Evolutionary conservation across 2,329 filamentous ascomycete species (phyloP).

Genomic region (Diplodia intermedia): DNA sequence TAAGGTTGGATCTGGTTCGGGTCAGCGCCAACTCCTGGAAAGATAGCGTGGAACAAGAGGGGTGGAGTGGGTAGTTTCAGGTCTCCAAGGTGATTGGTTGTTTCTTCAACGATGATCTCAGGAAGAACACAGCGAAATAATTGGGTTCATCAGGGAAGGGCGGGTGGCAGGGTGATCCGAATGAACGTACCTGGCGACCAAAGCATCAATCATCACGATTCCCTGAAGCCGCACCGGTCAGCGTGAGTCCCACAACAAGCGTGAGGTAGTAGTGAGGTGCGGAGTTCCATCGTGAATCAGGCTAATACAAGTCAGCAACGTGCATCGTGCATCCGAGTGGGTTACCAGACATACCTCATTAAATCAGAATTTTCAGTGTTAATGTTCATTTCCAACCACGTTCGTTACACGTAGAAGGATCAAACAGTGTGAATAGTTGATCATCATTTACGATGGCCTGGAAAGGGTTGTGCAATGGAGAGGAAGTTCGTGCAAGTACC

Average conservation of each 20-base stretch:
- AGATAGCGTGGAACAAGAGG: not conserved
- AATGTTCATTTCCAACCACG: slow-evolving; percentile 61
- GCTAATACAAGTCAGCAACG: slow-evolving; percentile 42
- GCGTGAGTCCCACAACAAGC: slow-evolving; percentile 35
- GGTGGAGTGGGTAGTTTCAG: slow-evolving; percentile 52
- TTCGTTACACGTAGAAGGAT: slow-evolving; percentile 60
- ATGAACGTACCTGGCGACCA: slow-evolving; percentile 29
- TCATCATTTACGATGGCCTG: slow-evolving; percentile 65
- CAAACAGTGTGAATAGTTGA: slow-evolving; percentile 75
- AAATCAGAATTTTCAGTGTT: slow-evolving; percentile 74
- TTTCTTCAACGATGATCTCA: slow-evolving; percentile 66
- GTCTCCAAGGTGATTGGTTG: slow-evolving; percentile 71
- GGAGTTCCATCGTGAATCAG: slow-evolving; percentile 47
- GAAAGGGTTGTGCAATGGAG: slow-evolving; percentile 38
- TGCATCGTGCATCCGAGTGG: not conserved
- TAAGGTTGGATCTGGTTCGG: not conserved
- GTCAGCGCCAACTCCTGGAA: slow-evolving; percentile 5
- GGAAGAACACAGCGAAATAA: slow-evolving; percentile 71
- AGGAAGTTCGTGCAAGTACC: slow-evolving; percentile 36
- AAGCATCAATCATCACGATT: slow-evolving; percentile 18
- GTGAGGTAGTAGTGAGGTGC: slow-evolving; percentile 15
- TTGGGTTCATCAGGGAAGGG: slow-evolving; percentile 63
- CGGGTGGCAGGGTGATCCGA: slow-evolving; percentile 30
- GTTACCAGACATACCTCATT: slow-evolving; percentile 61
- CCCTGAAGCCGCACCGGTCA: slow-evolving; percentile 34